Evolutionary conservation across 805 yeast species (phyloP).

Genomic region (Starmerella apis): DNA sequence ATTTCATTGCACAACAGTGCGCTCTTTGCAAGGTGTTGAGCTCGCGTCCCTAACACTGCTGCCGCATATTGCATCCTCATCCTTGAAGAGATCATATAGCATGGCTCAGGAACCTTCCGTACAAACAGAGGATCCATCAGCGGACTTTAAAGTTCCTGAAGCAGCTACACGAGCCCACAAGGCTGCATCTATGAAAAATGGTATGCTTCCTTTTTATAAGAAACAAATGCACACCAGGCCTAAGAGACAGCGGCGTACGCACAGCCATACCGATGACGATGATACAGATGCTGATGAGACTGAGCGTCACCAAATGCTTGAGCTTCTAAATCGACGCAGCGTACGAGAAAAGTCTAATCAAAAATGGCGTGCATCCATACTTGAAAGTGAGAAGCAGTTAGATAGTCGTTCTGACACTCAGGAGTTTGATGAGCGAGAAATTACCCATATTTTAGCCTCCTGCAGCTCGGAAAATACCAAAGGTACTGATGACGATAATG

Average conservation of each 20-base stretch:
- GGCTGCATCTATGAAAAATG: neutral
- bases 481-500: neutral
- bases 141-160: neutral
- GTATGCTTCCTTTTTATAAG: neutral
- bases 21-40: slow-evolving; percentile 10
- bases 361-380: slow-evolving; percentile 1
- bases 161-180: neutral
- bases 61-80: neutral
- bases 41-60: neutral
- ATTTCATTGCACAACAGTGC: slow-evolving; percentile 15
- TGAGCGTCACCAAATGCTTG: slow-evolving; percentile 6
- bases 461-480: neutral
- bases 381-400: neutral
- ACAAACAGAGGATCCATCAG: too few species aligned
- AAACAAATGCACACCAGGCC: neutral
- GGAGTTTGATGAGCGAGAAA: neutral
- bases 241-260: neutral
- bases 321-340: slow-evolving; percentile 4
- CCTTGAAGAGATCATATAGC: neutral
- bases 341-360: neutral
- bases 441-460: neutral
- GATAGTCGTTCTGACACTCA: neutral
- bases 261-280: neutral
- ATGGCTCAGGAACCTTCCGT: neutral
- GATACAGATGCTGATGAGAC: slow-evolving; percentile 3